Conservation (phyloP, 2,329 filamentous ascomycete genomes). For the Bimuria novae-zelandiae region DNA sequence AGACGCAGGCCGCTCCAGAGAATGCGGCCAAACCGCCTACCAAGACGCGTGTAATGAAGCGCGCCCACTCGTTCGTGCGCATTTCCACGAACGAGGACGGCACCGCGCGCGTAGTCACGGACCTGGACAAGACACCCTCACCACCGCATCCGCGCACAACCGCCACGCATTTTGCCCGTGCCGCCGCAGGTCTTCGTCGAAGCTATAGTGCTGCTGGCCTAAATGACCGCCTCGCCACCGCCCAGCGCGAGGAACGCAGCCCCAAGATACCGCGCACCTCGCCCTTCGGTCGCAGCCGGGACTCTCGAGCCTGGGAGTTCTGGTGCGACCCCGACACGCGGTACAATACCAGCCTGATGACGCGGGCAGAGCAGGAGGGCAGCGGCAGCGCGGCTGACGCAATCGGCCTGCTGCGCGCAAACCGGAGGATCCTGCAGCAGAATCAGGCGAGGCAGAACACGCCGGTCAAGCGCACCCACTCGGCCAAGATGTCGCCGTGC, state of each 20-base stretch:
- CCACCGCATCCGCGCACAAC: constrained; percentile 60
- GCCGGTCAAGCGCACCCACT: constrained; percentile 37
- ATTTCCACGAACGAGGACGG: constrained; percentile 86
- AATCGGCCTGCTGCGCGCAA: constrained; percentile 78
- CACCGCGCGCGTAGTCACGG: constrained; percentile 80
- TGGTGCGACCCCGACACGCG: constrained; percentile 81
- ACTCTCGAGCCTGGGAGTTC: constrained; percentile 89
- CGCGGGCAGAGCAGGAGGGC: constrained; percentile 79
- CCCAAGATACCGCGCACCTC: constrained; percentile 54
- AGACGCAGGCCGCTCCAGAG: constrained; percentile 54
- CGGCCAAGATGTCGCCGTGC: constrained; percentile 34
- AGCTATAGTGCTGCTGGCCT: constrained; percentile 69
- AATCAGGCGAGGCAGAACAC: constrained; percentile 71
- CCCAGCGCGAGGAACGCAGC: constrained; percentile 33
- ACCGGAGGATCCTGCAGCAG: constrained; percentile 55
- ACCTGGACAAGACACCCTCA: constrained; percentile 71
- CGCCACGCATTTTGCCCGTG: constrained; percentile 46
- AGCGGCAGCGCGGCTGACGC: constrained; percentile 80
- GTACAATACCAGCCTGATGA: constrained; percentile 69
- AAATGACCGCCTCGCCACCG: constrained; percentile 40
- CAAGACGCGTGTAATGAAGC: constrained; percentile 51
- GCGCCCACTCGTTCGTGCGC: constrained; percentile 63
- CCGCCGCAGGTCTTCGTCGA: constrained; percentile 63
- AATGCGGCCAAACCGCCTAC: constrained; percentile 43
- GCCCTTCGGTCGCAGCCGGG: constrained; percentile 74